Base-by-base conservation (phyloP, 1,139 yeast genomes). In the Pichia kudriavzevii region DNA sequence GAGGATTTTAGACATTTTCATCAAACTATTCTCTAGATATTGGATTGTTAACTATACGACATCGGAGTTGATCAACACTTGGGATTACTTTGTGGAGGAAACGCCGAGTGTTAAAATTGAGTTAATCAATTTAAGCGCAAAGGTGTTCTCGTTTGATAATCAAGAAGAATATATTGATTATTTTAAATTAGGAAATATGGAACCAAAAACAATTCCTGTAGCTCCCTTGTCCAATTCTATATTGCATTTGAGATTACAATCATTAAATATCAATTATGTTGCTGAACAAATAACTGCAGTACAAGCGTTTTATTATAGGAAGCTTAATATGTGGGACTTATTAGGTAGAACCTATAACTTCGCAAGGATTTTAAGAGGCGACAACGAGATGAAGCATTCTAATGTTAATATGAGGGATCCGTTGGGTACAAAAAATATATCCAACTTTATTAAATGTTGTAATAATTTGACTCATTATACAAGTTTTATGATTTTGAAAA, bases 391-490 rank as follows among this genome's bases (percentile, higher is more conserved):
- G 18, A 28, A 15, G 3, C 23, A 22, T 13, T 19, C 7, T 15
- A 25, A 14, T 18, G 8, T 26, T 9, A 26, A 26, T 12, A 5
- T 16, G 7, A 38, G 28, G 15, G 73, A 79, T 27, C 79, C 85
- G 11, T 58, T 75, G 31, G 48, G 59, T 64, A 81, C 69, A 40
- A 72, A 61, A 34, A 71, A 61, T 52, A 78, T 87, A 36, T 71
- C 82, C 13, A 66, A 66, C 26, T 84, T 85, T 52, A 81, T 87
- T 46, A 70, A 70, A 37, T 77, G 81, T 43, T 84, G 95, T n/a
- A 91, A 91, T 52, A 78, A 75, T 43, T 60, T 88, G 42, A 85
- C 97, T 0, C 84, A 83, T 54, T 87, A 80, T 65, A 88, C 85
- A 7, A 79, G 93, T 0, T 80, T 75, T 45, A 75, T 78, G 69